Evolutionary conservation across 345 rosid species (phyloP).

Genomic region (Euclidium syriacum): DNA sequence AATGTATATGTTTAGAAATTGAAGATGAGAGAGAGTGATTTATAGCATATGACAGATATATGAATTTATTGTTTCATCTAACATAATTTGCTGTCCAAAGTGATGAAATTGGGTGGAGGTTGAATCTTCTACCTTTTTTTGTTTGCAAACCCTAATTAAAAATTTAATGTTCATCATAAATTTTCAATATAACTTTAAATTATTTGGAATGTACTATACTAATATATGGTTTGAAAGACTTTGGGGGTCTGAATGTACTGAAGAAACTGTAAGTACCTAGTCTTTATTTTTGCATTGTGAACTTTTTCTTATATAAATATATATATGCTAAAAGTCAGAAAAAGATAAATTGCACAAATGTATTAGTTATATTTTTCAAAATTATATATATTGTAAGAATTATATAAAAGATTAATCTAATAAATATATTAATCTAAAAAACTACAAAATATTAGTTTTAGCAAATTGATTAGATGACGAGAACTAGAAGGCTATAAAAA

Average conservation of each 20-base stretch:
- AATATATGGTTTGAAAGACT: slow-evolving; percentile 1
- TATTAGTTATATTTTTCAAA: too few species aligned
- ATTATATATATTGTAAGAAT: too few species aligned
- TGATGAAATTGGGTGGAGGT: slow-evolving; percentile 30
- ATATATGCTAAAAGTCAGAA: too few species aligned
- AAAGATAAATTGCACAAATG: too few species aligned
- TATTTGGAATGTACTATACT: neutral
- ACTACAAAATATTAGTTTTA: too few species aligned
- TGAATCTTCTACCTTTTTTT: slow-evolving; percentile 5
- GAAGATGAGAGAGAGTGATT: neutral
- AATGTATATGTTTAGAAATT: neutral
- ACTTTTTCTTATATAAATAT: neutral
- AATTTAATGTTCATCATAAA: neutral
- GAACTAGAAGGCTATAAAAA: too few species aligned
- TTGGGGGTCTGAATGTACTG: neutral
- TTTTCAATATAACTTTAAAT: neutral
- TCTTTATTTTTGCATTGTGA: neutral
- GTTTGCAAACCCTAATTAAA: slow-evolving; percentile 11
- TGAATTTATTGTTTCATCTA: slow-evolving; percentile 32
- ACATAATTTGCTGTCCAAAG: slow-evolving; percentile 30
- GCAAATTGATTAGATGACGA: too few species aligned
- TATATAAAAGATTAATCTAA: neutral
- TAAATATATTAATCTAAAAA: neutral
- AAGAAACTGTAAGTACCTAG: neutral
- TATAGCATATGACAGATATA: slow-evolving; percentile 28